Conservation (phyloP, 2,329 filamentous ascomycete species). For the Aspergillus eucalypticola region DNA sequence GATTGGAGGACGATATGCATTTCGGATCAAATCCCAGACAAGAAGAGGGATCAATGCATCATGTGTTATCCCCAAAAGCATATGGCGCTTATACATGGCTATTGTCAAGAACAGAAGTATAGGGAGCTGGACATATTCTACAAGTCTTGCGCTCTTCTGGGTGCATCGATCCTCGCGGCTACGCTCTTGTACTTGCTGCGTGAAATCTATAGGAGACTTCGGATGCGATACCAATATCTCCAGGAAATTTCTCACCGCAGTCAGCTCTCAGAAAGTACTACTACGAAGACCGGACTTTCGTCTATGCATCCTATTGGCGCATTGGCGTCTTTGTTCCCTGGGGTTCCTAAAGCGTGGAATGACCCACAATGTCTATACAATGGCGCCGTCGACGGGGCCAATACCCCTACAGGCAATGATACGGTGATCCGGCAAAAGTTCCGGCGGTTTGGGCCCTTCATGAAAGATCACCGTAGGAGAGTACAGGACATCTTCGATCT, state of each 20-base stretch:
- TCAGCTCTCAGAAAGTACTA: neutral
- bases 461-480: neutral
- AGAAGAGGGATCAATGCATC: neutral
- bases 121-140: conserved; percentile 5
- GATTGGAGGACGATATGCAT: neutral
- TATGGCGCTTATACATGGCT: neutral
- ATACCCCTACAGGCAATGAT: neutral
- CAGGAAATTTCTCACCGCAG: neutral
- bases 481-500: conserved; percentile 1
- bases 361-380: neutral
- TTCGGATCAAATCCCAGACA: neutral
- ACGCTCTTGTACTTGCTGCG: neutral
- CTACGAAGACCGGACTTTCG: neutral
- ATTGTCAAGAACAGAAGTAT: neutral
- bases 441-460: neutral
- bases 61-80: neutral
- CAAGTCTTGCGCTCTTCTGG: conserved; percentile 2
- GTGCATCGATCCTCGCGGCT: neutral
- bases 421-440: conserved; percentile 1
- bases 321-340: neutral
- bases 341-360: neutral
- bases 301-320: neutral
- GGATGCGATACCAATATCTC: conserved; percentile 1
- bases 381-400: neutral
- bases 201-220: conserved; percentile 1